These are phyloP conservation scores for Exidia glandulosa DNA, from an alignment of 768 basidiomycete species.

Conservation along the genomic window DNA sequence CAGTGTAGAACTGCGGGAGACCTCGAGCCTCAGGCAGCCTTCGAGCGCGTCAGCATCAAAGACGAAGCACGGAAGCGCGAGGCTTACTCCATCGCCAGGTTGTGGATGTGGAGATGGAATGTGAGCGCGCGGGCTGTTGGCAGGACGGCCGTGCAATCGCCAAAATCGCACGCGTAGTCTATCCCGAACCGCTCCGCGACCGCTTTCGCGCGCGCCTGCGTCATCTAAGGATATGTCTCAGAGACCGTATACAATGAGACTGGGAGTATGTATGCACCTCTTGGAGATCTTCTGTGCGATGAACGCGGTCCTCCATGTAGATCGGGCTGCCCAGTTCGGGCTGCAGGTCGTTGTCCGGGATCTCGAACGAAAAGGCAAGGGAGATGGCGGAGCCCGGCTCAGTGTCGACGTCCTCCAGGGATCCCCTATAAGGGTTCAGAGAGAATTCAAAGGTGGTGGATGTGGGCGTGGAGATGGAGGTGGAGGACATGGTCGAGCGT, in stretches of 20 bases:
- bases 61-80: neutral
- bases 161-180: constrained; percentile 31
- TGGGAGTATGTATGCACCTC: too few species aligned
- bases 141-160: constrained; percentile 35
- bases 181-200: constrained; percentile 19
- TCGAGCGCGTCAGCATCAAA: neutral
- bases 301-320: neutral
- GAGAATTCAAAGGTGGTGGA: too few species aligned
- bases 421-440: too few species aligned
- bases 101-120: constrained; percentile 47
- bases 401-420: neutral
- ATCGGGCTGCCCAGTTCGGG: constrained; percentile 2
- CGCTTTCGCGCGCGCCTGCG: neutral
- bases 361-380: constrained; percentile 18
- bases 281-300: too few species aligned
- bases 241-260: too few species aligned
- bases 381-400: constrained; percentile 5
- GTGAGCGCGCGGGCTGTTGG: constrained; percentile 32
- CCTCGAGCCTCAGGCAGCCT: neutral
- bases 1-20: too few species aligned
- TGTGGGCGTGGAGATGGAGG: too few species aligned
- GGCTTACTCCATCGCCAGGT: constrained; percentile 22
- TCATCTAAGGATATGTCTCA: too few species aligned
- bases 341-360: constrained; percentile 7
- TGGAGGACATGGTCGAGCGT: too few species aligned